phyloP scores from a whole-genome alignment of 345 rosid genomes.

The Boechera stricta region DNA sequence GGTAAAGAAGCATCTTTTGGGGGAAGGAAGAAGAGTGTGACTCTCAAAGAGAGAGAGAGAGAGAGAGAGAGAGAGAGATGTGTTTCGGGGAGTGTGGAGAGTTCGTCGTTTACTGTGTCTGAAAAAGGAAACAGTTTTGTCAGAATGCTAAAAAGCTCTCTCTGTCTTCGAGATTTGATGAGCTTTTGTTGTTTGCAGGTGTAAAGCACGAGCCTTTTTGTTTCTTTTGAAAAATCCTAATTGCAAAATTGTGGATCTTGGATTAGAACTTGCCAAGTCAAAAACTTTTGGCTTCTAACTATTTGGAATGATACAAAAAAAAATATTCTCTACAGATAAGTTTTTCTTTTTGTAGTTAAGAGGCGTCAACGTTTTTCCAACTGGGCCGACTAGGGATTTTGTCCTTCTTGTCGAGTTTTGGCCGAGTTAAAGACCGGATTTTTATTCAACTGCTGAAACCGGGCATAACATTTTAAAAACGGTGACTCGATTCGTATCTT shows the following conservation, averaged over 20 bases:
- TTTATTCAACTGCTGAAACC: no score
- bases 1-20: conserved; percentile 24
- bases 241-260: conserved; percentile 14
- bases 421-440: background rate
- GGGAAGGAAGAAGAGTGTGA: conserved; percentile 30
- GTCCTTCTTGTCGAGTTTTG: background rate
- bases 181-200: conserved; percentile 38
- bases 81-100: conserved; percentile 44
- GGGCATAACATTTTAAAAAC: no score
- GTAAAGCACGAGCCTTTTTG: conserved; percentile 31
- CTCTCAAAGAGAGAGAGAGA: conserved; percentile 20
- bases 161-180: conserved; percentile 43
- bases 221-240: conserved; percentile 8
- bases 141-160: conserved; percentile 24
- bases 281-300: background rate
- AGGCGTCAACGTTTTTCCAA: background rate
- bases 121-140: conserved; percentile 36
- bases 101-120: conserved; percentile 35
- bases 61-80: background rate
- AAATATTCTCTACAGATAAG: background rate
- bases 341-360: background rate
- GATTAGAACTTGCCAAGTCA: background rate
- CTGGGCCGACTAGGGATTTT: background rate
- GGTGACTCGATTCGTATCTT: no score
- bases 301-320: background rate